Conservation (phyloP, 352 stramenopile genomes). For the Pythium folliculosum region DNA sequence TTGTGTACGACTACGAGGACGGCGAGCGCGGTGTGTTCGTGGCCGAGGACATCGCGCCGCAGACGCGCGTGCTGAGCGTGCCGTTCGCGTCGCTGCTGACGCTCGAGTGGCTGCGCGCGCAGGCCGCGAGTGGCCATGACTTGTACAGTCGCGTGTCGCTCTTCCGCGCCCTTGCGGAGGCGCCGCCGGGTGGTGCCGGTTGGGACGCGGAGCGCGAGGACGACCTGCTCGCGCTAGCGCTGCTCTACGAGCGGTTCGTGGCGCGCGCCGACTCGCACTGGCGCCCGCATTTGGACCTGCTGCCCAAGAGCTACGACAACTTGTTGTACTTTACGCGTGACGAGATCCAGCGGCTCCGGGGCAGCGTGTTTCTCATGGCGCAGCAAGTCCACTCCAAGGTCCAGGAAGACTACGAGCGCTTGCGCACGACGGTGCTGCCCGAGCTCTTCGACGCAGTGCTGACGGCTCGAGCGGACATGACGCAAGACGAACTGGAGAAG, state of each 20-base stretch:
- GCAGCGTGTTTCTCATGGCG: constrained; percentile 64
- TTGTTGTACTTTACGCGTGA: constrained; percentile 58
- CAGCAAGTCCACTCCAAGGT: constrained; percentile 68
- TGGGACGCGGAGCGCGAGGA: constrained; percentile 49
- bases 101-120: constrained; percentile 31
- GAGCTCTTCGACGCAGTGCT: constrained; percentile 49
- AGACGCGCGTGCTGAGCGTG: constrained; percentile 69
- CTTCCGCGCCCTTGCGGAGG: constrained; percentile 46
- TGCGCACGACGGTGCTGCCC: constrained; percentile 46
- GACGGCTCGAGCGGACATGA: constrained; percentile 25
- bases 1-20: constrained; percentile 77
- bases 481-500: constrained; percentile 30
- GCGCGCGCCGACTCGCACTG: constrained; percentile 48
- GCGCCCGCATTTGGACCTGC: constrained; percentile 60
- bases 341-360: constrained; percentile 44
- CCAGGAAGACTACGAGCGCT: constrained; percentile 41
- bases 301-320: constrained; percentile 70
- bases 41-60: constrained; percentile 74
- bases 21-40: constrained; percentile 77
- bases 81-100: constrained; percentile 63
- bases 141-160: constrained; percentile 44
- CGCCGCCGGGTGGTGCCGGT: neutral
- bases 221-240: constrained; percentile 60
- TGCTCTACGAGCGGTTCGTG: constrained; percentile 76
- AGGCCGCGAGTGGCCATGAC: constrained; percentile 34